Conservation (phyloP, 73 alveolate species). For the Stentor roeselii region DNA sequence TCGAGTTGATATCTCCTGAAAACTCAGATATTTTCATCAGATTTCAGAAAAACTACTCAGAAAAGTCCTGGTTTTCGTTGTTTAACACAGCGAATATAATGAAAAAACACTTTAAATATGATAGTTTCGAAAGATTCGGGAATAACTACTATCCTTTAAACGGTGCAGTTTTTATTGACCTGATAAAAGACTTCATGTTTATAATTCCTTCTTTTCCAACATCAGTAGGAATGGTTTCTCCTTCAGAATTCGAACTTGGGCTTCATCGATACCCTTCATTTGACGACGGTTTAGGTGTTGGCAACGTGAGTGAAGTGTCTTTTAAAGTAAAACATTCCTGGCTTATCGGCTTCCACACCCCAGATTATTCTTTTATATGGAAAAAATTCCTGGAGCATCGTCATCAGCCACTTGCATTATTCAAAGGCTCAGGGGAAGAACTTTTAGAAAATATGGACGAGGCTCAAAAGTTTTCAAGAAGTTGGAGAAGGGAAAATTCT, state of each 20-base stretch:
- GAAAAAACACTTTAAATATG: neutral
- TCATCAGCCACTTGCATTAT: neutral
- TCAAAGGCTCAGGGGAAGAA: neutral
- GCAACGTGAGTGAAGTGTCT: neutral
- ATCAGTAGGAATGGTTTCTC: neutral
- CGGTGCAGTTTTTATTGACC: neutral
- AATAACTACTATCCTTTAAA: neutral
- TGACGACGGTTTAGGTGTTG: neutral
- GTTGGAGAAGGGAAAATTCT: neutral
- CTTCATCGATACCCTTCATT: neutral
- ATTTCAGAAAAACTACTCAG: neutral
- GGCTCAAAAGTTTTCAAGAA: neutral
- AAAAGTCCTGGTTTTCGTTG: neutral
- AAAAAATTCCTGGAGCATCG: neutral
- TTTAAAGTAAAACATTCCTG: neutral
- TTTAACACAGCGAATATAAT: neutral
- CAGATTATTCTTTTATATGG: neutral
- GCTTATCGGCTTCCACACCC: neutral
- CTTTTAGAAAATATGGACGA: neutral
- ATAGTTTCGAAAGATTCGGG: neutral
- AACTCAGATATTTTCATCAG: neutral
- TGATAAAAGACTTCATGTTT: neutral
- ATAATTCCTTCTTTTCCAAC: neutral
- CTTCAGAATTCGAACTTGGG: neutral
- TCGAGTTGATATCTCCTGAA: neutral